Conservation (phyloP, 2,329 filamentous ascomycete genomes). For the Raffaelea ambrosiae region DNA sequence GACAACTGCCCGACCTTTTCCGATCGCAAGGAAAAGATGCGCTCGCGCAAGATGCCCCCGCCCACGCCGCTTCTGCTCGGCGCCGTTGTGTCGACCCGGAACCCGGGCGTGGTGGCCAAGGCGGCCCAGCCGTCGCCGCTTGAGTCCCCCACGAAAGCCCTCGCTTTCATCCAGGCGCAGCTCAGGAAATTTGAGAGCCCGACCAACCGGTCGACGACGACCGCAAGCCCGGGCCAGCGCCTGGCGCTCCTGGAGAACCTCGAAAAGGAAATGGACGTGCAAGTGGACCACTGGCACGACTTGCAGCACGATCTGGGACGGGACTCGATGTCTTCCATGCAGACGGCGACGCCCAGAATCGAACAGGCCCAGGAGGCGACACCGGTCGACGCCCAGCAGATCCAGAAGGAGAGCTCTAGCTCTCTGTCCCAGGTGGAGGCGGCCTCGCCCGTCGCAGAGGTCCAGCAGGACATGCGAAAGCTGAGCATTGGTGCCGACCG, state of each 20-base stretch:
- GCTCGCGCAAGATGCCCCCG: conserved; percentile 43
- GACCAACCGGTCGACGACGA: conserved; percentile 17
- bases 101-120: conserved; percentile 34
- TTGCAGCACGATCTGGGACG: conserved; percentile 44
- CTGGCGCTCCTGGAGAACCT: conserved; percentile 47
- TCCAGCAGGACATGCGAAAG: conserved; percentile 12
- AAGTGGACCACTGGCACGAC: conserved; percentile 52
- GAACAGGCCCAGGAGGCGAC: conserved; percentile 27
- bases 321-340: conserved; percentile 41
- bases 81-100: conserved; percentile 28
- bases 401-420: no score
- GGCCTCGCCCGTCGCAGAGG: conserved; percentile 11
- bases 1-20: conserved; percentile 53
- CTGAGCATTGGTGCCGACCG: conserved; percentile 27
- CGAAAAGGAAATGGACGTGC: conserved; percentile 52
- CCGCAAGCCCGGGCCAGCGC: conserved; percentile 30
- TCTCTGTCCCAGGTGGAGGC: no score
- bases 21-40: conserved; percentile 33
- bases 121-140: conserved; percentile 42
- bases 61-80: conserved; percentile 47
- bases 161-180: conserved; percentile 42
- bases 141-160: conserved; percentile 41
- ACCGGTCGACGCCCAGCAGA: no score
- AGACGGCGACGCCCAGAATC: conserved; percentile 20
- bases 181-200: conserved; percentile 39